Evolutionary conservation across 2,329 filamentous ascomycete genomes (phyloP), one percentile per base, ranked within the genome.

Genomic region (Talaromyces amestolkiae): DNA sequence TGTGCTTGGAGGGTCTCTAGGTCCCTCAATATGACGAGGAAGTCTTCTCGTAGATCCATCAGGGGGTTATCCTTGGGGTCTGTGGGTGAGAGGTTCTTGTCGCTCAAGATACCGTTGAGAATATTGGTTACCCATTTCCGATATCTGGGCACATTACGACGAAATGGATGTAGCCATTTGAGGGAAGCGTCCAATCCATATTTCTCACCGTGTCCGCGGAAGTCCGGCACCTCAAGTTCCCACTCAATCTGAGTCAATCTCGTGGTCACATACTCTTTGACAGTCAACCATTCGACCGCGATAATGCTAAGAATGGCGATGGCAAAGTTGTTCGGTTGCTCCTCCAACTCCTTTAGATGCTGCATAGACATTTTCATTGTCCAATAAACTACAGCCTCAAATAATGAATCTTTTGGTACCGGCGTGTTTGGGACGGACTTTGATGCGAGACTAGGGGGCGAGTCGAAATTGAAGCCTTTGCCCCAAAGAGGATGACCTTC

Each of bases 141-240:
- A 59, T 59, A 59, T 39, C 56, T 59, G 22, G 56, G 56, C 7
- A 59, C 56, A 59, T 45, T 59, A 13, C 56, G 56, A n/a, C 56
- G 56, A 9, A 59, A 59, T 27, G 56, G 56, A 45, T 59, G 56
- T 15, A 59, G 22, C 56, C 56, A 59, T 45, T 59, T 59, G 24
- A 59, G 56, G 1, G 56, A 59, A 15, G 56, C 56, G 33, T 59
- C 56, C 8, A 59, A 13, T 11, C 56, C 56, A 27, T 59, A 45
- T 39, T 45, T 58, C 10, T 39, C 56, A 15, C 56, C 56, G 31
- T 59, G 35, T 3, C 27, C 24, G 1, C 56, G 56, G 6, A 59
- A 59, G 27, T 59, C 56, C 4, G 56, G 56, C 1, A 59, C 56
- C 31, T 59, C 56, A 13, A 59, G 56, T 45, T 59, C 56, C 56